These are phyloP conservation scores for Neurospora tetraspora DNA, from an alignment of 495 filamentous ascomycete genomes.

Conservation along the genomic window DNA sequence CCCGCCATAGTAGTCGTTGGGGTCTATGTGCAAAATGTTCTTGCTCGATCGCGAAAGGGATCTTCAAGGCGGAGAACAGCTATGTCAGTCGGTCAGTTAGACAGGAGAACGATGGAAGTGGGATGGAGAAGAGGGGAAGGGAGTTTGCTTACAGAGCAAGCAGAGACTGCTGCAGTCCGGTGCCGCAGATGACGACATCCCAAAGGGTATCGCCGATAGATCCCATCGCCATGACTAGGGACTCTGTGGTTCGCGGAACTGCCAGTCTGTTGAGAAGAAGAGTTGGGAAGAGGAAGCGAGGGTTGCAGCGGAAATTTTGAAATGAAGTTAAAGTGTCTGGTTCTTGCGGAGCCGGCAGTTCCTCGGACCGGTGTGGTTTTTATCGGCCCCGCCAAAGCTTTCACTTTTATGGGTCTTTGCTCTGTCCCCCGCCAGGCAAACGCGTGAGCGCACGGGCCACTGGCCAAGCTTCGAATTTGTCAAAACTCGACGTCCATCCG, in stretches of 20 bases:
- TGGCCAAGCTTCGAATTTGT: background rate
- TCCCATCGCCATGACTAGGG: constrained; percentile 50
- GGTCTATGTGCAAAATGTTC: constrained; percentile 83
- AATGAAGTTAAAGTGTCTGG: constrained; percentile 17
- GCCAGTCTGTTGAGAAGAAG: constrained; percentile 13
- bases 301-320: constrained; percentile 22
- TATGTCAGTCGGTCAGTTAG: constrained; percentile 54
- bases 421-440: background rate
- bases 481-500: background rate
- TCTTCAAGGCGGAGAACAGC: constrained; percentile 48
- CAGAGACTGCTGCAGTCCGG: constrained; percentile 80
- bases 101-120: constrained; percentile 3
- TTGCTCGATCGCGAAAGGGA: constrained; percentile 86
- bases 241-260: constrained; percentile 9
- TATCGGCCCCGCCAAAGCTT: background rate
- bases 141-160: constrained; percentile 71
- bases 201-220: constrained; percentile 68
- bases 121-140: background rate
- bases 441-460: constrained; percentile 7
- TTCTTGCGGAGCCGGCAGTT: constrained; percentile 9
- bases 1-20: constrained; percentile 80
- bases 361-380: constrained; percentile 8
- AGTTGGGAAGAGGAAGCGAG: constrained; percentile 9
- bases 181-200: constrained; percentile 89
- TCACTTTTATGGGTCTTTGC: background rate